A percentile compares a stretch with the other conserved stretches of the same genome.
Evolutionary conservation across 768 basidiomycete species (phyloP).

Genomic region (Pleurotus platypus): DNA sequence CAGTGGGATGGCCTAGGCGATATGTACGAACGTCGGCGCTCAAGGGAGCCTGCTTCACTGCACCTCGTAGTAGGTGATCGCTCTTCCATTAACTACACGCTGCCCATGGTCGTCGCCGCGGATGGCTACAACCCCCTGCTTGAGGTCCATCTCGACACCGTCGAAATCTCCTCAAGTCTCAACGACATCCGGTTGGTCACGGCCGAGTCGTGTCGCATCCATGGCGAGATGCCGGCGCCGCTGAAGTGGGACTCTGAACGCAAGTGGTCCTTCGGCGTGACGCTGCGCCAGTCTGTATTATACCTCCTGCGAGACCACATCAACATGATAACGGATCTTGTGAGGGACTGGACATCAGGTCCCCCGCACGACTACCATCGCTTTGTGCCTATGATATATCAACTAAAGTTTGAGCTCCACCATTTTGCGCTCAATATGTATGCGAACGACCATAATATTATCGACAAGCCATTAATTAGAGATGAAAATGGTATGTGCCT

Average conservation of each 20-base stretch:
- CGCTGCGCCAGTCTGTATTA: constrained; percentile 67
- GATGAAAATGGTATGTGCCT: constrained; percentile 76
- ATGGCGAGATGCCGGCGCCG: constrained; percentile 74
- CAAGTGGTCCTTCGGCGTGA: constrained; percentile 75
- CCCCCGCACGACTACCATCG: constrained; percentile 76
- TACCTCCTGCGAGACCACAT: constrained; percentile 89
- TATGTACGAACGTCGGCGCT: constrained; percentile 44
- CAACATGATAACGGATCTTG: constrained; percentile 92
- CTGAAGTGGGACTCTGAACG: constrained; percentile 79
- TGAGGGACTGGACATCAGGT: constrained; percentile 86
- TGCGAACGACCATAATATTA: constrained; percentile 95
- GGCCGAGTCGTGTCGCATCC: constrained; percentile 74
- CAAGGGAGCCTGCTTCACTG: constrained; percentile 68
- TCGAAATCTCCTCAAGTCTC: constrained; percentile 79
- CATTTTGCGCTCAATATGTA: constrained; percentile 79
- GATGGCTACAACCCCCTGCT: constrained; percentile 77
- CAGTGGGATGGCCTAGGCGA: constrained; percentile 72
- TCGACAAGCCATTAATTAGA: constrained; percentile 76
- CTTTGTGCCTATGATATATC: constrained; percentile 83
- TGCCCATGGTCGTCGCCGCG: constrained; percentile 75
- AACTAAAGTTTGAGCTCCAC: constrained; percentile 63
- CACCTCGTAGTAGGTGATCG: constrained; percentile 73
- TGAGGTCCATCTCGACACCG: constrained; percentile 77
- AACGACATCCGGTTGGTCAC: constrained; percentile 80
- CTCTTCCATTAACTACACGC: constrained; percentile 80